Conservation (phyloP, 2,329 filamentous ascomycete species). For the Fusarium sp. region DNA sequence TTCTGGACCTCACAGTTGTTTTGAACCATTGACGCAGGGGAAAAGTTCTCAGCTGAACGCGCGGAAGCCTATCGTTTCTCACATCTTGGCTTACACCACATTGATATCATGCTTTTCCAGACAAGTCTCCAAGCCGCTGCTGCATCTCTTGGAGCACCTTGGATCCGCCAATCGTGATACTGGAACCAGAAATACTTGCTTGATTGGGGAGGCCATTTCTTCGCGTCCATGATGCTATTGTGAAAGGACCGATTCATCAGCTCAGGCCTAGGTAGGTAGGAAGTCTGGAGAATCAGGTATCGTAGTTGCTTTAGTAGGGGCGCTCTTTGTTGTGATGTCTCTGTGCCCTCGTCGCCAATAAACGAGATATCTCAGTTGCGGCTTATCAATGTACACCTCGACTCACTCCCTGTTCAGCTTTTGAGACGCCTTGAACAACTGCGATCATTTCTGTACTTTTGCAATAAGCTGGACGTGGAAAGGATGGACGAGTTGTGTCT, state of each 20-base stretch:
- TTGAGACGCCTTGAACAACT: slow-evolving; percentile 48
- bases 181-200: slow-evolving; percentile 45
- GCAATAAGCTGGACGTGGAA: slow-evolving; percentile 39
- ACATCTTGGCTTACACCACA: not conserved
- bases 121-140: slow-evolving; percentile 30
- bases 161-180: slow-evolving; percentile 45
- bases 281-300: slow-evolving; percentile 46
- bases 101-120: slow-evolving; percentile 19
- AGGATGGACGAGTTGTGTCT: not conserved
- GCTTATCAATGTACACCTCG: slow-evolving; percentile 54
- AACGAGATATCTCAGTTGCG: slow-evolving; percentile 33
- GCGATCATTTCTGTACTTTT: slow-evolving; percentile 42
- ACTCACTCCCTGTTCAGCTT: slow-evolving; percentile 46
- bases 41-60: slow-evolving; percentile 23
- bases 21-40: slow-evolving; percentile 49
- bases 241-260: slow-evolving; percentile 43
- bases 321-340: slow-evolving; percentile 51
- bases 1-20: slow-evolving; percentile 36
- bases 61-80: slow-evolving; percentile 46
- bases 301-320: slow-evolving; percentile 47
- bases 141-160: slow-evolving; percentile 37
- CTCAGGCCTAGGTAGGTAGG: slow-evolving; percentile 49
- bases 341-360: slow-evolving; percentile 20
- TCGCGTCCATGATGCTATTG: slow-evolving; percentile 44
- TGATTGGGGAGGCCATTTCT: slow-evolving; percentile 38